These are phyloP conservation scores for Ascosphaera apis DNA, from an alignment of 2,329 filamentous ascomycete species.

Conservation along the genomic window DNA sequence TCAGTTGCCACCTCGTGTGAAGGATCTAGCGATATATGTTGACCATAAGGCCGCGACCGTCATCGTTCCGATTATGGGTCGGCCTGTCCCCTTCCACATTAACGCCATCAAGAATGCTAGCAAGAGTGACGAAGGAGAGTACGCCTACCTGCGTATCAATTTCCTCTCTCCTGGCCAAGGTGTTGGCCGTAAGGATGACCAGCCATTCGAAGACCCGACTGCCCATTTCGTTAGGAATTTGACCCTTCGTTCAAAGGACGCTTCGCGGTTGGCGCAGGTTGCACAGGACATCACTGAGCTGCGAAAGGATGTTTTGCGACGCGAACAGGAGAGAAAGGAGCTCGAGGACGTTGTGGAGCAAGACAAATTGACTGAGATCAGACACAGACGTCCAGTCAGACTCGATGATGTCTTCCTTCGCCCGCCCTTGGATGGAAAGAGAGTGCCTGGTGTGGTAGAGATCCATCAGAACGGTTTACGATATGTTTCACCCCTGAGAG, in stretches of 20 bases:
- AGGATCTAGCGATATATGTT: constrained; percentile 71
- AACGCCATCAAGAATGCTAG: constrained; percentile 97
- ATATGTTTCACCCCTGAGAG: constrained; percentile 62
- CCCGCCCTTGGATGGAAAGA: constrained; percentile 87
- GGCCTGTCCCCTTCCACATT: constrained; percentile 94
- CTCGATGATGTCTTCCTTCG: constrained; percentile 91
- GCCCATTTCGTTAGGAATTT: constrained; percentile 91
- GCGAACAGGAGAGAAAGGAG: constrained; percentile 97
- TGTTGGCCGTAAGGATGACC: constrained; percentile 89
- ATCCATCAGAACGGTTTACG: constrained; percentile 98
- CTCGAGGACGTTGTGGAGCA: constrained; percentile 98
- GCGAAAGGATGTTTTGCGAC: constrained; percentile 76
- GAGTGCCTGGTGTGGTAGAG: constrained; percentile 83
- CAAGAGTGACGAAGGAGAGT: constrained; percentile 89
- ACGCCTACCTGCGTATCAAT: constrained; percentile 85
- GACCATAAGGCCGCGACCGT: constrained; percentile 79
- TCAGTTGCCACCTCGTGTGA: constrained; percentile 61
- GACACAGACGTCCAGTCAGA: constrained; percentile 72
- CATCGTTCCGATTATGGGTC: constrained; percentile 87
- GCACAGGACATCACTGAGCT: constrained; percentile 85
- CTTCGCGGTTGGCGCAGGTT: constrained; percentile 72
- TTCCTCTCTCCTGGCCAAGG: constrained; percentile 93
- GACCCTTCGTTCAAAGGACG: constrained; percentile 81
- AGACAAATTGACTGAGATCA: constrained; percentile 84
- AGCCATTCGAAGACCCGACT: constrained; percentile 87